Conservation (phyloP, 2,329 filamentous ascomycete species). For the Penicillium sp. region DNA sequence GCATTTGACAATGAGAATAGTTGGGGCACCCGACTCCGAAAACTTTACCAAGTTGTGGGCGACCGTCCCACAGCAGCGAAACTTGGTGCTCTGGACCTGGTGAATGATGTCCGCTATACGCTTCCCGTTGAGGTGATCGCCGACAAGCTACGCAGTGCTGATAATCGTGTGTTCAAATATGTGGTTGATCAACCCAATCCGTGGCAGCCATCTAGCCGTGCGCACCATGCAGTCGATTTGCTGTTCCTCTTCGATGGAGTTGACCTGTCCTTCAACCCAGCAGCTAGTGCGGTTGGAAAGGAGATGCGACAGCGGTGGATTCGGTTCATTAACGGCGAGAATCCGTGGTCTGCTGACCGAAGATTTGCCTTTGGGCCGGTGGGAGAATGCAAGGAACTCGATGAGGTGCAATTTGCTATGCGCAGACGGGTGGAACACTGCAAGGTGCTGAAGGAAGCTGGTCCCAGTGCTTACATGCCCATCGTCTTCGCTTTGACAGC, state of each 20-base stretch:
- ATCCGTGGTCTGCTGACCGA: slow-evolving; percentile 38
- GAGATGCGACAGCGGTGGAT: slow-evolving; percentile 47
- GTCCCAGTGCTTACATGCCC: slow-evolving; percentile 30
- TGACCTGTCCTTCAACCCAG: slow-evolving; percentile 37
- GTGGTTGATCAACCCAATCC: slow-evolving; percentile 50
- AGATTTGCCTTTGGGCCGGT: slow-evolving; percentile 45
- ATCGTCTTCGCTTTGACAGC: slow-evolving; percentile 37
- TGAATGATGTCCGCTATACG: slow-evolving; percentile 34
- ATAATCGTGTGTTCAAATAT: slow-evolving; percentile 41
- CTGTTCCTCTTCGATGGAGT: slow-evolving; percentile 47
- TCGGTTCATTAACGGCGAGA: slow-evolving; percentile 37
- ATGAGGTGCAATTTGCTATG: slow-evolving; percentile 32
- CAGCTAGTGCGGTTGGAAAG: slow-evolving; percentile 34
- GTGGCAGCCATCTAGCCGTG: slow-evolving; percentile 48
- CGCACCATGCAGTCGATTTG: slow-evolving; percentile 53
- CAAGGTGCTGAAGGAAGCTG: slow-evolving; percentile 32
- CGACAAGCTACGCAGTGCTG: slow-evolving; percentile 25
- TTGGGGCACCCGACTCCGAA: slow-evolving; percentile 36
- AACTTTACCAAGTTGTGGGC: slow-evolving; percentile 44
- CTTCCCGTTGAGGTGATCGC: slow-evolving; percentile 34
- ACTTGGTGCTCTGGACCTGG: slow-evolving; percentile 41
- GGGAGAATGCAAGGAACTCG: slow-evolving; percentile 37
- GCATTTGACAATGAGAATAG: slow-evolving; percentile 36
- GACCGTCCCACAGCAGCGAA: slow-evolving; percentile 44
- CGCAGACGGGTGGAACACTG: slow-evolving; percentile 37